Evolutionary conservation across 1,139 yeast genomes (phyloP).

Genomic region (Spathaspora sp.): DNA sequence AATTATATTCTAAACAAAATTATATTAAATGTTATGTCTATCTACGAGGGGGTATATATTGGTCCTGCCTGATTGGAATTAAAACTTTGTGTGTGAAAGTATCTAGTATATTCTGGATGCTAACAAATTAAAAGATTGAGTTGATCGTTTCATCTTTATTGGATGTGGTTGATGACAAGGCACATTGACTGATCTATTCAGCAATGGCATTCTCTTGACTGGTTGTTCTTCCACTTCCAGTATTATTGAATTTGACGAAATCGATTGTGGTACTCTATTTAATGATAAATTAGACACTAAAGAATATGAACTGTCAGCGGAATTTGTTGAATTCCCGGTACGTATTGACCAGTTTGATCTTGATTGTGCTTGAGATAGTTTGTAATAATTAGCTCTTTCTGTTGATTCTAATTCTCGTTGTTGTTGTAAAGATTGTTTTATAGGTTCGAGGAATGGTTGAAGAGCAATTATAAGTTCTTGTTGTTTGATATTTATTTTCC

Average conservation of each 20-base stretch:
- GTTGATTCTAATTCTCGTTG: constrained; percentile 31
- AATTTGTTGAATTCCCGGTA: constrained; percentile 10
- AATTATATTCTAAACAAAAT: not conserved
- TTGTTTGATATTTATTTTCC: constrained; percentile 74
- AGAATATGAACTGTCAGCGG: constrained; percentile 8
- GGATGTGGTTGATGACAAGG: constrained; percentile 12
- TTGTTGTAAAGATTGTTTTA: constrained; percentile 42
- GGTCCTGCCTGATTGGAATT: not conserved
- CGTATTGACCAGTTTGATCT: constrained; percentile 12
- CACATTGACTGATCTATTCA: constrained; percentile 19
- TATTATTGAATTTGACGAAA: constrained; percentile 13
- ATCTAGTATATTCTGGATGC: not conserved
- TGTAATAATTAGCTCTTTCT: constrained; percentile 39
- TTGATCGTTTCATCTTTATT: constrained; percentile 2
- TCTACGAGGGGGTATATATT: not conserved
- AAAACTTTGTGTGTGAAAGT: not conserved
- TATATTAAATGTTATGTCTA: not conserved
- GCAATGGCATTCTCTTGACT: constrained; percentile 20
- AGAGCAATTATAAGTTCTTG: constrained; percentile 68
- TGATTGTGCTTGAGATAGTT: constrained; percentile 30
- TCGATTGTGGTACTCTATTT: constrained; percentile 8
- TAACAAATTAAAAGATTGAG: not conserved
- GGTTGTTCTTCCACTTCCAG: not conserved
- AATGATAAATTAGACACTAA: constrained; percentile 13
- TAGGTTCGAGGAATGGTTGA: constrained; percentile 74